Percentiles rank a stretch among this genome's conserved stretches.
Evolutionary conservation across 495 filamentous ascomycete species (phyloP).

Genomic region (Aspergillus taichungensis): DNA sequence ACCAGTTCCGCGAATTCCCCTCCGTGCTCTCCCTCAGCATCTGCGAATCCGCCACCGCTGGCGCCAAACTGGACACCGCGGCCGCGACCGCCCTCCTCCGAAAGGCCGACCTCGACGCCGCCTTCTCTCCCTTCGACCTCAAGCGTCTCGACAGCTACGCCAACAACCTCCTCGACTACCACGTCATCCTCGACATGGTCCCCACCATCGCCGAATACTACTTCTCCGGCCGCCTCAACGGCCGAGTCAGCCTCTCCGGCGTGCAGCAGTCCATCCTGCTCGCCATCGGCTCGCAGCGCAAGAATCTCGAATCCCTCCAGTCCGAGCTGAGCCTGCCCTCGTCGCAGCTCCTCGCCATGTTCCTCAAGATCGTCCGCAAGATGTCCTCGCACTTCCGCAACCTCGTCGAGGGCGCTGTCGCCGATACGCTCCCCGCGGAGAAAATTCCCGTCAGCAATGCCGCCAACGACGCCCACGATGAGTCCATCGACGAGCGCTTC

Average conservation of each 20-base stretch:
- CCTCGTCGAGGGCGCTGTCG: constrained; percentile 66
- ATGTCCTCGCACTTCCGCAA: constrained; percentile 64
- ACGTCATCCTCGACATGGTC: constrained; percentile 90
- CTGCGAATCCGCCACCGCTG: constrained; percentile 71
- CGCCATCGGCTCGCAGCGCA: constrained; percentile 81
- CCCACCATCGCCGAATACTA: constrained; percentile 71
- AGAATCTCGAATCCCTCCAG: constrained; percentile 72
- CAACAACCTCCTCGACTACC: constrained; percentile 94
- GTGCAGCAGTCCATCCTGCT: constrained; percentile 81
- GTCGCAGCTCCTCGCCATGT: constrained; percentile 87
- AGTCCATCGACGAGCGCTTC: constrained; percentile 51
- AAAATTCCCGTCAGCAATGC: constrained; percentile 44
- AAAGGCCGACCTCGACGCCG: constrained; percentile 62
- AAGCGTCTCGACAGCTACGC: constrained; percentile 92
- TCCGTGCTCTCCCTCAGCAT: constrained; percentile 76
- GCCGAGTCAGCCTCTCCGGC: constrained; percentile 57
- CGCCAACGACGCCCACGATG: constrained; percentile 53
- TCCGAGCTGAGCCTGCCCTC: constrained; percentile 65
- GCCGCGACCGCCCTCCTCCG: constrained; percentile 45
- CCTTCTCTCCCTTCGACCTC: constrained; percentile 84
- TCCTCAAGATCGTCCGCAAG: constrained; percentile 91
- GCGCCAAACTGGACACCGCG: constrained; percentile 50
- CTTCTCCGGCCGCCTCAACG: constrained; percentile 66
- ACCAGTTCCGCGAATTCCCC: constrained; percentile 83
- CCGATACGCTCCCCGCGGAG: constrained; percentile 54